Evolutionary conservation across 257 asterid genomes (phyloP).

Genomic region (Thymus quinquecostatus): DNA sequence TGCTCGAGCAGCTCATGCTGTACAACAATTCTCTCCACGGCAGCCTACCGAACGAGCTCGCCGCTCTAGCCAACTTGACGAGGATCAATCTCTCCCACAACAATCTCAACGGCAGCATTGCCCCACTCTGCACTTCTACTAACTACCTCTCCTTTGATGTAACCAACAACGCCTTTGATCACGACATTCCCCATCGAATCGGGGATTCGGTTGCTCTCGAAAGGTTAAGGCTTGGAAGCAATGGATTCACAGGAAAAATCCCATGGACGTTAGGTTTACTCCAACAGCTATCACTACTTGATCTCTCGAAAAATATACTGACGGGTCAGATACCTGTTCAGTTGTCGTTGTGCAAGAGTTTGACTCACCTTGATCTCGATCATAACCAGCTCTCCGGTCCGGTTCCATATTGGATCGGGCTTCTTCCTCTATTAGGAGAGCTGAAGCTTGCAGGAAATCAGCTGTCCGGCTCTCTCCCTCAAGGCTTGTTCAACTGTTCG

Average conservation of each 20-base stretch:
- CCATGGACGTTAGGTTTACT: conserved; percentile 74
- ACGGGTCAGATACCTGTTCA: conserved; percentile 69
- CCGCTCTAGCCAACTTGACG: conserved; percentile 60
- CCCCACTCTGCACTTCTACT: conserved; percentile 67
- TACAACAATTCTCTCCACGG: conserved; percentile 87
- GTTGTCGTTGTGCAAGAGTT: conserved; percentile 65
- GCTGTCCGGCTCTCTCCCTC: conserved; percentile 66
- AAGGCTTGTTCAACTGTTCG: conserved; percentile 69
- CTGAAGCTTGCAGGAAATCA: conserved; percentile 71
- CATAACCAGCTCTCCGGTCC: conserved; percentile 68
- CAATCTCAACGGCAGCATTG: conserved; percentile 69
- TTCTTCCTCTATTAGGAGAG: conserved; percentile 77
- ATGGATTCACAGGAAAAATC: conserved; percentile 67
- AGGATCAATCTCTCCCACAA: conserved; percentile 80
- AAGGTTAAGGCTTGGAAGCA: conserved; percentile 75
- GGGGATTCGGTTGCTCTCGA: conserved; percentile 76
- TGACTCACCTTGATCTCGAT: conserved; percentile 83
- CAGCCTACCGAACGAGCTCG: conserved; percentile 61
- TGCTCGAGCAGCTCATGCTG: conserved; percentile 76
- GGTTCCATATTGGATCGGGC: conserved; percentile 81
- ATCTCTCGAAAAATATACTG: conserved; percentile 71
- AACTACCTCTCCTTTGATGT: conserved; percentile 79
- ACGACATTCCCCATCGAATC: conserved; percentile 62
- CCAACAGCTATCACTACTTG: conserved; percentile 61
- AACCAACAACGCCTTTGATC: conserved; percentile 67